Percentiles rank a stretch among this genome's conserved stretches.
Conservation (phyloP, 352 stramenopile genomes). For the Blastocystis sp. region DNA sequence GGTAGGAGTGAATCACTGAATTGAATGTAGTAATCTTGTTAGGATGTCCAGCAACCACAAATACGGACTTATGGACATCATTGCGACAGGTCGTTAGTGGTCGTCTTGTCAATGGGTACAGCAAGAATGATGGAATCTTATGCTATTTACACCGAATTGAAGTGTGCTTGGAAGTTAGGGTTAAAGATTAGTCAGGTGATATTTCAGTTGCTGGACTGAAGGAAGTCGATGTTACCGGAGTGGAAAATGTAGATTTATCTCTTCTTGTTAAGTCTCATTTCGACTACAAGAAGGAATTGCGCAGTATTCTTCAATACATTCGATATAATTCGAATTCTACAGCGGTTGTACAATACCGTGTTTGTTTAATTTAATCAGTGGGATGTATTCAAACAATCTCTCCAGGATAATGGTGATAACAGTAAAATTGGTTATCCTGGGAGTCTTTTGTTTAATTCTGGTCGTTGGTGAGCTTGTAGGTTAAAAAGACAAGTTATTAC, state of each 20-base stretch:
- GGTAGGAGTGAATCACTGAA: not conserved
- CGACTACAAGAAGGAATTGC: constrained; percentile 8
- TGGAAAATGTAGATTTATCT: constrained; percentile 23
- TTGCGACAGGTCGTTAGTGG: not conserved
- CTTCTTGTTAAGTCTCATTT: not conserved
- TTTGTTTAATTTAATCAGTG: no score
- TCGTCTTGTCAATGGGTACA: not conserved
- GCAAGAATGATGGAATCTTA: not conserved
- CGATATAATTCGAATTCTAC: not conserved
- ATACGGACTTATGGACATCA: not conserved
- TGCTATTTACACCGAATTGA: constrained; percentile 28
- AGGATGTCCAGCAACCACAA: not conserved
- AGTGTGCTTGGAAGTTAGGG: not conserved
- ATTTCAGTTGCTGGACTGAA: constrained; percentile 11
- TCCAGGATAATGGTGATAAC: not conserved
- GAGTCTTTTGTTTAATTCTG: not conserved
- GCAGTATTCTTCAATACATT: not conserved
- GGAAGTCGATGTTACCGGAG: not conserved
- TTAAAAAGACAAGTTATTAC: not conserved
- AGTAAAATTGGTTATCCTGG: not conserved
- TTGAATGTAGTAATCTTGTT: constrained; percentile 34
- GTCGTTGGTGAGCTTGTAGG: not conserved
- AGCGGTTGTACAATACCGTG: no score
- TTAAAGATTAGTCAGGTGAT: not conserved
- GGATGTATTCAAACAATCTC: no score